Conservation (phyloP, 2,329 filamentous ascomycete species). For the Aspergillus clavatus region DNA sequence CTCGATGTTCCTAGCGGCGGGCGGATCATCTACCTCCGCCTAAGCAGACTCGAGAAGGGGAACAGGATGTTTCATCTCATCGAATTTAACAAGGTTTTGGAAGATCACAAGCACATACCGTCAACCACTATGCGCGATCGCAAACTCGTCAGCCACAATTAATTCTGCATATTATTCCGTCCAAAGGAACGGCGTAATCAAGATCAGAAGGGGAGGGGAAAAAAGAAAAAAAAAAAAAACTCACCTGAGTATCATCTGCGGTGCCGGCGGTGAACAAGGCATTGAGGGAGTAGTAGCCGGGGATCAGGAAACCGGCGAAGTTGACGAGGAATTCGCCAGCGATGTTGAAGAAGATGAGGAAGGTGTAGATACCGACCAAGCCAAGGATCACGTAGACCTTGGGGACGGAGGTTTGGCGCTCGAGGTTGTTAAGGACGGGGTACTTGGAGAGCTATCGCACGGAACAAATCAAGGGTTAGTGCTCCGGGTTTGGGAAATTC, state of each 20-base stretch:
- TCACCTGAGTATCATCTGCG: conserved; percentile 61
- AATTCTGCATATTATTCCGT: neutral
- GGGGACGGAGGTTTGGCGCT: conserved; percentile 63
- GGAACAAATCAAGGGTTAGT: neutral
- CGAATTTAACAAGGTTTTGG: neutral
- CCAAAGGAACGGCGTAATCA: too few relatives aligned
- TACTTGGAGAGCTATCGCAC: conserved; percentile 60
- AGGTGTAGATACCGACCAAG: conserved; percentile 62
- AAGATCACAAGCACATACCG: conserved; percentile 37
- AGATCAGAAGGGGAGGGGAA: too few relatives aligned
- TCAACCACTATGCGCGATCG: conserved; percentile 53
- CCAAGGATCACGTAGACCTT: conserved; percentile 65
- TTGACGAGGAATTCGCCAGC: conserved; percentile 65
- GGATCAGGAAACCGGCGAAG: conserved; percentile 60
- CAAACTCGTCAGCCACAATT: conserved; percentile 8
- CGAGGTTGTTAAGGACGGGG: conserved; percentile 61
- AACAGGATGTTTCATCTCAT: too few relatives aligned
- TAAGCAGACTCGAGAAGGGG: too few relatives aligned
- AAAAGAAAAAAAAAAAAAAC: conserved; percentile 19
- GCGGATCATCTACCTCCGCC: conserved; percentile 9
- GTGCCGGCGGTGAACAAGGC: conserved; percentile 58
- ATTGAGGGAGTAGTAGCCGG: conserved; percentile 62
- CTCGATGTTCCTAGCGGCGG: conserved; percentile 9
- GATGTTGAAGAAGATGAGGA: conserved; percentile 69
- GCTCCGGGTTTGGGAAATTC: too few relatives aligned